Evolutionary conservation across 2,329 filamentous ascomycete genomes (phyloP), one percentile per base, ranked within the genome.

Genomic region (Fusarium albidum): DNA sequence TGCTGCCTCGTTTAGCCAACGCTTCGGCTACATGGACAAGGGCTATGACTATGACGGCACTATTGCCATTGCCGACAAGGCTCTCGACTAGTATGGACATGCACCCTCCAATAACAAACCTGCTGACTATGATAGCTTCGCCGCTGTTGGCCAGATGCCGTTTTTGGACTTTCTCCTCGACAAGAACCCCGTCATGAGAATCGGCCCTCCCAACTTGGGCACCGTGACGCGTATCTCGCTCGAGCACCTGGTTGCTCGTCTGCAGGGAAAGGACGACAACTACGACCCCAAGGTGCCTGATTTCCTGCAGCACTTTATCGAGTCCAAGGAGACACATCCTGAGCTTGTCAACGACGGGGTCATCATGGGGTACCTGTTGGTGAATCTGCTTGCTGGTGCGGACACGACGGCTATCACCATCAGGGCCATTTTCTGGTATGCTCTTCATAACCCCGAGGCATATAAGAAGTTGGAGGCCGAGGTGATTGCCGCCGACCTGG

Each of bases 21-120:
- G 68, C 41, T 71, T 78, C 42, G 75, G 75, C 4, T 78, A 76
- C 57, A 62, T 78, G 17, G 63, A 75, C 29, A 63, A 69, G 4
- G 64, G 68, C 11, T 51, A 52, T 9, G 75, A 77, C 49, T 63
- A 73, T 56, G 69, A 71, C 33, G 69, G 68, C 9, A 75, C 70
- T 32, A 71, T 77, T 11, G 49, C 49, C 9, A 54, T 49, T 9
- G 52, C 63, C 0, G 64, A 65, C 10, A 51, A 68, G 6, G n/a
- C n/a, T n/a, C n/a, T n/a, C n/a, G n/a, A n/a, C n/a, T n/a, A n/a
- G n/a, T n/a, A n/a, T n/a, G n/a, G n/a, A n/a, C n/a, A n/a, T n/a
- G n/a, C n/a, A n/a, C n/a, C n/a, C n/a, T n/a, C n/a, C n/a, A n/a
- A n/a, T n/a, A n/a, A n/a, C n/a, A n/a, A n/a, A n/a, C n/a, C n/a